phyloP scores from a whole-genome alignment of 495 filamentous ascomycete genomes.

The Astrothelium subdiscretum region DNA sequence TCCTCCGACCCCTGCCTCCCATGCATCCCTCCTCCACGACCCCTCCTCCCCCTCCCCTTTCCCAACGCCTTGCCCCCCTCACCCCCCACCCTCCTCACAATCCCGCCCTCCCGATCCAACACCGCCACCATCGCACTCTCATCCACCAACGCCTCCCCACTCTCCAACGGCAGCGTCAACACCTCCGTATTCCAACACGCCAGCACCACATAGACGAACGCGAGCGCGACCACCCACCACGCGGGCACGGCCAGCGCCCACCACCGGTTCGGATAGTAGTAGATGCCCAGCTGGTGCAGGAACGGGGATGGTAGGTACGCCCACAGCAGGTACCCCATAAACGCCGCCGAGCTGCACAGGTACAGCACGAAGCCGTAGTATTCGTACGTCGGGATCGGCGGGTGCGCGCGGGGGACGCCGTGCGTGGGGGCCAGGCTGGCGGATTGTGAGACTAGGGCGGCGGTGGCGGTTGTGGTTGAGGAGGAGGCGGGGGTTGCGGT shows the following conservation, averaged over 20 bases:
- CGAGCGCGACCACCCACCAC: conserved; percentile 76
- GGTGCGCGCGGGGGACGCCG: conserved; percentile 77
- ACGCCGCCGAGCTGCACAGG: conserved; percentile 65
- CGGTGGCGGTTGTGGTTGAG: conserved; percentile 46
- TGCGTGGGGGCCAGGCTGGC: conserved; percentile 48
- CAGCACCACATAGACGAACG: conserved; percentile 91
- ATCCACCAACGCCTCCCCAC: conserved; percentile 85
- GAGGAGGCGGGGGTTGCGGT: conserved; percentile 27
- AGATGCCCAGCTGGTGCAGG: conserved; percentile 82
- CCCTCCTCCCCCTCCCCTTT: conserved; percentile 35
- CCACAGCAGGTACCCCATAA: conserved; percentile 89
- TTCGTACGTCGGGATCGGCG: conserved; percentile 93
- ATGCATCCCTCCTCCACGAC: conserved; percentile 12
- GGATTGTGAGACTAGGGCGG: conserved; percentile 42
- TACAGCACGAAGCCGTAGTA: conserved; percentile 99
- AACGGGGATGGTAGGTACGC: conserved; percentile 85
- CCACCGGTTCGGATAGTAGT: conserved; percentile 96
- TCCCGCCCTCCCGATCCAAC: conserved; percentile 58
- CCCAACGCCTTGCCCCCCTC: conserved; percentile 39
- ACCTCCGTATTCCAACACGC: conserved; percentile 84
- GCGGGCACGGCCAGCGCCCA: conserved; percentile 87
- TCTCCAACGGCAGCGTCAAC: conserved; percentile 67
- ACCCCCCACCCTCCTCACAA: conserved; percentile 23
- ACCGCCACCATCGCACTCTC: conserved; percentile 76
- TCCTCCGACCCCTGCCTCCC: conserved; percentile 20